Base-by-base conservation (phyloP, 2,329 filamentous ascomycete species). In the Pyricularia grisea region DNA sequence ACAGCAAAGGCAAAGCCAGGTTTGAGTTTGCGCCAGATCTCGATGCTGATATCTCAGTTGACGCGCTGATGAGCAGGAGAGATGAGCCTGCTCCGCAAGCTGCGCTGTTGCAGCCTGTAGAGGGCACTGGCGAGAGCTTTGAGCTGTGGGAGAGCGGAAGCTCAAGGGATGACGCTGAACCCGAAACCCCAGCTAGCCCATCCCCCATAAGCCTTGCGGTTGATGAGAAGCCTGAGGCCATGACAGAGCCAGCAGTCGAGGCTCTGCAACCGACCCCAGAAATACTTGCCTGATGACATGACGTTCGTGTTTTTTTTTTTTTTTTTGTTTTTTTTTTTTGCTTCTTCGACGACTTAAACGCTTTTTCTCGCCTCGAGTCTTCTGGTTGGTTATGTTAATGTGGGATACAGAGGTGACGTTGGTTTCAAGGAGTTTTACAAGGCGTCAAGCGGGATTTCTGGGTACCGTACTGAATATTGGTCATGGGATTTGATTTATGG, bases 91-190 rank as follows among this genome's bases (percentile, higher is more conserved):
- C 80, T 5, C 77, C 79, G 30, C 79, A 81, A 67, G 84, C 84
- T 2, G 81, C 83, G 1, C 74, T 85, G 2, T 77, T 89, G 17
- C 77, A 84, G 68, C 83, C 85, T 0, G 81, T 89, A 5, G 85
- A 89, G 68, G 87, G 85, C 65, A 84, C 85, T 0, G 86, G 83
- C 60, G 85, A 88, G 73, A 83, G 79, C 75, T 87, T 92, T 73
- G 88, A 90, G 73, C 82, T 92, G 20, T 92, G 89, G 89, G 90
- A 92, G 77, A 91, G 88, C 74, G 84, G 83, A 30, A 91, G 88
- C 76, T 84, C 85, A 30, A 86, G 87, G 72, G 89, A 87, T 66
- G 88, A 87, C 69, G 74, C 77, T 1, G 83, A 84, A 33, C 72
- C 72, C 12, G 60, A 72, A 36, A 66, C 55, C 55, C 67, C 64